Evolutionary conservation across 306 rosid genomes (phyloP).

Genomic region (Malus orientalis): DNA sequence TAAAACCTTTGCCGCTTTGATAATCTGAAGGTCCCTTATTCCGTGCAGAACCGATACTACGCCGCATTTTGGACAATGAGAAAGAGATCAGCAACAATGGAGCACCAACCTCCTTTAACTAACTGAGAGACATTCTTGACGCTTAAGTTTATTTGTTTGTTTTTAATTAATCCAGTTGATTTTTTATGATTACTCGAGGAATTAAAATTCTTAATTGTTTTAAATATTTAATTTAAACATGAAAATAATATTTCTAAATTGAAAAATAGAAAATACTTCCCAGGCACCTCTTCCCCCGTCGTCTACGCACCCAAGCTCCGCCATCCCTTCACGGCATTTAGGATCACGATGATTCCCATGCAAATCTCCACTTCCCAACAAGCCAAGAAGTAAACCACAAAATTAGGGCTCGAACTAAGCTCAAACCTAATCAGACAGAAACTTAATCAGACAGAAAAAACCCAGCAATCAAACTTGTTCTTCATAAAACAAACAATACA

Average conservation of each 20-base stretch:
- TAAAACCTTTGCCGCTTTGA: conserved; percentile 2
- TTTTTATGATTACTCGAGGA: background rate
- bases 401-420: too few species aligned
- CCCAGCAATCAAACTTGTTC: too few species aligned
- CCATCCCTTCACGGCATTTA: too few species aligned
- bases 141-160: too few species aligned
- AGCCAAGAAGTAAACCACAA: too few species aligned
- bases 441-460: too few species aligned
- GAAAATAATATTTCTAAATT: background rate
- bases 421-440: too few species aligned
- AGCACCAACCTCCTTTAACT: background rate
- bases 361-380: too few species aligned
- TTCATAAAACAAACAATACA: background rate
- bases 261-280: background rate
- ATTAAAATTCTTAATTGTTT: background rate
- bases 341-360: too few species aligned
- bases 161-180: background rate
- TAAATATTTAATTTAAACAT: too few species aligned
- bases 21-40: conserved; percentile 3
- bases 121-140: background rate
- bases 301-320: too few species aligned
- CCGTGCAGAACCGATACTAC: conserved; percentile 72
- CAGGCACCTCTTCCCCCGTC: background rate
- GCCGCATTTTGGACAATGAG: conserved; percentile 94
- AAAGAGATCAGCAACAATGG: conserved; percentile 35